Conservation (phyloP, 305 asterid genomes). For the Withania somnifera region DNA sequence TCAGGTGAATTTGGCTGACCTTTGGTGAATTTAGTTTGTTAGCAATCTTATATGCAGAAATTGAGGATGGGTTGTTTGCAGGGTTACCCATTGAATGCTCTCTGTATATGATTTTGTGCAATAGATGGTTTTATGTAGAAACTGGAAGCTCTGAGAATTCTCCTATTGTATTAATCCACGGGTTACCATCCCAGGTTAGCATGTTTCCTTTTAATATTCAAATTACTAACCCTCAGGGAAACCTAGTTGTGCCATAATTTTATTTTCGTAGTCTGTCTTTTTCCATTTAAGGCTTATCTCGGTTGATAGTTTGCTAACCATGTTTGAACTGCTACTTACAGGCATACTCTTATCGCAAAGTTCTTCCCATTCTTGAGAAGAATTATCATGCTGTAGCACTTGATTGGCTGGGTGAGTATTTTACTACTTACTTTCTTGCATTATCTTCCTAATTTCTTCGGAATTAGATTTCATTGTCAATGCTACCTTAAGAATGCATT, state of each 20-base stretch:
- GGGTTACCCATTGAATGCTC: too few species aligned
- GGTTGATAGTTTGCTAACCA: background rate
- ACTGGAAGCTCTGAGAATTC: slow-evolving; percentile 54
- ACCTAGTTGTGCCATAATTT: too few species aligned
- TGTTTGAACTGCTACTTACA: slow-evolving; percentile 16
- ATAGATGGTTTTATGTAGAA: slow-evolving; percentile 92
- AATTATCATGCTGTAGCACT: slow-evolving; percentile 65
- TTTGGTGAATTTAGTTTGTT: too few species aligned
- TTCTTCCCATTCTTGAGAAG: slow-evolving; percentile 74
- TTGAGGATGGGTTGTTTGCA: slow-evolving; percentile 70
- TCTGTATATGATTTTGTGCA: slow-evolving; percentile 50
- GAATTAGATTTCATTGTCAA: background rate
- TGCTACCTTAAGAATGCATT: background rate
- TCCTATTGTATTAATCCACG: slow-evolving; percentile 64
- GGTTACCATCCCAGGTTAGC: slow-evolving; percentile 84
- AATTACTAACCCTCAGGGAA: background rate
- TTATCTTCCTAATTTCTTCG: background rate
- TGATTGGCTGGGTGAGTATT: slow-evolving; percentile 79
- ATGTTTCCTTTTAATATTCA: background rate
- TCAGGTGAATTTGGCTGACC: slow-evolving; percentile 45
- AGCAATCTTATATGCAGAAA: slow-evolving; percentile 27
- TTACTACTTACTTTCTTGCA: background rate
- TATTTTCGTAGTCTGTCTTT: background rate
- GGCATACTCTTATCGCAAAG: slow-evolving; percentile 92
- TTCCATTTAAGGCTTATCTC: background rate